A percentile compares a stretch with the other conserved stretches of the same genome.
Conservation (phyloP, 805 yeast species). For the Candida nanaspora region DNA sequence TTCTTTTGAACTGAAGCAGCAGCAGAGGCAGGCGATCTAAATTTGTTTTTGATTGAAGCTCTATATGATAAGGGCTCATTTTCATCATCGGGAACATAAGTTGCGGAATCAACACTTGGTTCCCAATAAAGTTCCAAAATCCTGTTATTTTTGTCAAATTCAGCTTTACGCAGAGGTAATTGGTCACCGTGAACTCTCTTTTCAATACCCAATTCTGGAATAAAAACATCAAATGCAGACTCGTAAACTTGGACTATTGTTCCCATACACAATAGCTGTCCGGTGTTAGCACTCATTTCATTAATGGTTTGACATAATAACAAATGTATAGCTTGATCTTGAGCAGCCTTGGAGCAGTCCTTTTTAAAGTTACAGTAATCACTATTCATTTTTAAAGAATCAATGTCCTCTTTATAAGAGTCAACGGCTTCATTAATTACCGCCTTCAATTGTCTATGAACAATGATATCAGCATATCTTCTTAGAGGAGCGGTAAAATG, state of each 20-base stretch:
- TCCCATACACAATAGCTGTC: constrained; percentile 80
- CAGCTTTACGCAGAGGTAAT: constrained; percentile 86
- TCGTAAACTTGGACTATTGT: constrained; percentile 90
- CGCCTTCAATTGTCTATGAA: constrained; percentile 82
- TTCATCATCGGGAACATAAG: constrained; percentile 88
- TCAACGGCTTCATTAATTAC: constrained; percentile 38
- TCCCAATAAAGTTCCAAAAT: constrained; percentile 87
- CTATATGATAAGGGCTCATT: constrained; percentile 69
- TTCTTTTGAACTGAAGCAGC: constrained; percentile 57
- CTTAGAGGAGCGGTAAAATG: constrained; percentile 91
- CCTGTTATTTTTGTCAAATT: constrained; percentile 65
- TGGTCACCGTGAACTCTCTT: constrained; percentile 97
- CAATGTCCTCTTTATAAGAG: constrained; percentile 46
- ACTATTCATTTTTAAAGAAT: constrained; percentile 70
- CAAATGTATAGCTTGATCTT: constrained; percentile 89
- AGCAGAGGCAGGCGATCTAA: constrained; percentile 61
- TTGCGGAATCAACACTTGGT: constrained; percentile 84
- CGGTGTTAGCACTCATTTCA: constrained; percentile 62
- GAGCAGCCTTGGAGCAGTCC: constrained; percentile 89
- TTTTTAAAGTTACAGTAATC: constrained; percentile 94
- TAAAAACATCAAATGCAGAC: constrained; percentile 86
- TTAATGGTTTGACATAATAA: constrained; percentile 77
- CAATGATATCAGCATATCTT: constrained; percentile 87
- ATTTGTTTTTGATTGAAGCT: constrained; percentile 70
- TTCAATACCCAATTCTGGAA: constrained; percentile 92